These are phyloP conservation scores for Cladosporium sp. DNA, from an alignment of 2,329 filamentous ascomycete species.

Conservation along the genomic window DNA sequence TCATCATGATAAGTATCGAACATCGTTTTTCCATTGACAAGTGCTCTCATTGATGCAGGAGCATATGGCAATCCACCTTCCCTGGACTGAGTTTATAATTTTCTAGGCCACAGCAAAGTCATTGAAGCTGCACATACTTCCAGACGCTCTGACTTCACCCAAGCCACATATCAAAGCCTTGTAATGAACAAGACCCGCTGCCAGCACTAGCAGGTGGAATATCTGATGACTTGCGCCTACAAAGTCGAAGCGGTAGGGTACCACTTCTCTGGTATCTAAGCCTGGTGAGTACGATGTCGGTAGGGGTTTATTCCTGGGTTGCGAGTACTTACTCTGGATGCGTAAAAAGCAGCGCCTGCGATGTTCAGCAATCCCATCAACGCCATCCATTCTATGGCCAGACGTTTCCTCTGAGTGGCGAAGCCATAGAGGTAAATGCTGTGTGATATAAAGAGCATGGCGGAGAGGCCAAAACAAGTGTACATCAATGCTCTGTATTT, in stretches of 20 bases:
- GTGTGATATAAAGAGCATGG: constrained; percentile 16
- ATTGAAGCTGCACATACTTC: neutral
- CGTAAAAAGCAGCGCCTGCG: constrained; percentile 15
- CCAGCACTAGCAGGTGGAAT: constrained; percentile 18
- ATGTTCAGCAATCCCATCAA: constrained; percentile 17
- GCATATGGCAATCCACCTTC: too few species aligned
- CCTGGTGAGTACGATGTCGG: neutral
- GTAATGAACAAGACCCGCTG: constrained; percentile 17
- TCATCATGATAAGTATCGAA: too few species aligned
- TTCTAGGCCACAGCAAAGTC: too few species aligned
- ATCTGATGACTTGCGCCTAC: constrained; percentile 20
- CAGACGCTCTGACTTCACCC: neutral
- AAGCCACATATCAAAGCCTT: constrained; percentile 14
- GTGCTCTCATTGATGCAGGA: too few species aligned
- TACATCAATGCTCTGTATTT: constrained; percentile 17
- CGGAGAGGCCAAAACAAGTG: constrained; percentile 16
- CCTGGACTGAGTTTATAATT: too few species aligned
- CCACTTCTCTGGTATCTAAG: constrained; percentile 15
- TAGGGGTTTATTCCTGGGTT: neutral
- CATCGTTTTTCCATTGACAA: too few species aligned
- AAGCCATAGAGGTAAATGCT: constrained; percentile 17
- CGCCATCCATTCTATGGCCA: constrained; percentile 18
- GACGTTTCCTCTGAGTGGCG: constrained; percentile 10
- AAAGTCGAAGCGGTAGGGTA: constrained; percentile 17
- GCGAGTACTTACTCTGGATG: constrained; percentile 13